A percentile compares a stretch with the other conserved stretches of the same genome.
Evolutionary conservation across 164 flowering plant genomes (phyloP).

Genomic region (Vitis rotundifolia): DNA sequence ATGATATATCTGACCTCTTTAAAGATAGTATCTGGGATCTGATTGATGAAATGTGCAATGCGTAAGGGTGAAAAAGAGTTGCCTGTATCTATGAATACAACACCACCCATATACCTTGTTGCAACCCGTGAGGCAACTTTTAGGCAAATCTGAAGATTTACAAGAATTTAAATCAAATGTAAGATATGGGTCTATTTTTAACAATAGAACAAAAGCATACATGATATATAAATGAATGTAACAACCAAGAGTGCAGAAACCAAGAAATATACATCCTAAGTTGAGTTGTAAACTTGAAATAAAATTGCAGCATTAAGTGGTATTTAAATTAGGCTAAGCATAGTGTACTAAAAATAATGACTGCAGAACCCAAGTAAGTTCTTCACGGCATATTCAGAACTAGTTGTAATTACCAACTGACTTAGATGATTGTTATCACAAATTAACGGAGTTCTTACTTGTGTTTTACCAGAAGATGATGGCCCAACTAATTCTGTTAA

Average conservation of each 20-base stretch:
- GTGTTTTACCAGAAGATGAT: slow-evolving; percentile 90
- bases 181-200: background rate
- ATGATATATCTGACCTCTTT: slow-evolving; percentile 33
- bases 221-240: background rate
- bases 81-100: slow-evolving; percentile 68
- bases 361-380: background rate
- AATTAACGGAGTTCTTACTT: slow-evolving; percentile 38
- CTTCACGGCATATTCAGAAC: background rate
- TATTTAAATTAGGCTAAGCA: too few relatives aligned
- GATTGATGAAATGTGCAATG: slow-evolving; percentile 37
- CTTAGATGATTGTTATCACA: background rate
- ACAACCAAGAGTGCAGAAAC: background rate
- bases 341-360: background rate
- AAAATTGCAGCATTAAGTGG: background rate
- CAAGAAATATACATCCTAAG: background rate
- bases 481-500: slow-evolving; percentile 83
- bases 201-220: background rate
- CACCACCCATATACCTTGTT: slow-evolving; percentile 34
- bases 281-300: background rate
- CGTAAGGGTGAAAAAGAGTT: slow-evolving; percentile 83
- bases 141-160: slow-evolving; percentile 61
- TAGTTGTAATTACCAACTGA: background rate
- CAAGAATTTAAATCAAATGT: background rate
- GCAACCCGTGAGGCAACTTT: slow-evolving; percentile 66
- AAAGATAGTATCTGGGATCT: slow-evolving; percentile 17